Base-by-base conservation (phyloP, 2,329 filamentous ascomycete genomes). In the Diaporthe sp. region DNA sequence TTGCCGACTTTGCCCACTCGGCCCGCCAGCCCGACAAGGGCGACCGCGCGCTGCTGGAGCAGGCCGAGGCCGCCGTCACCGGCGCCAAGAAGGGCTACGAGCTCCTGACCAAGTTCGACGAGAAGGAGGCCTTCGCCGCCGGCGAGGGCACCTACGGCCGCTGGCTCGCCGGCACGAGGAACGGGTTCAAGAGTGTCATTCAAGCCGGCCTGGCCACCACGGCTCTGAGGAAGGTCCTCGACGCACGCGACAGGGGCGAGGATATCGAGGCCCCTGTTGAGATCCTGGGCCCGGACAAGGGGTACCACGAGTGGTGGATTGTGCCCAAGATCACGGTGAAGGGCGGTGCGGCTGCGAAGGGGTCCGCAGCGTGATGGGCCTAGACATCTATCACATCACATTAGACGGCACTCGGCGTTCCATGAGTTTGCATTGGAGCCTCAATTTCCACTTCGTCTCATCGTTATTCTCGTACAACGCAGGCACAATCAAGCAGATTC, bases 111-210 rank as follows among this genome's bases (percentile, higher is more conserved):
- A 90, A 87, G 80, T 83, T 92, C 75, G 82, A 84, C 7, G 85
- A 87, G 17, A 81, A 85, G 73, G 89, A 90, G 49, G 87, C 89
- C 2, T 92, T 92, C 77, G 88, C 87, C 13, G 71, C 61, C 9
- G 71, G 71, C 7, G 85, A 87, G 42, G 88, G 89, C 13, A 89
- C 88, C 60, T 88, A 93, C 79, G 89, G 89, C 15, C 88, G 90
- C 73, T 95, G 93, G 93, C 81, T 88, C 25, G 85, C 85, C 31
- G 87, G 90, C 31, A 86, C 90, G 15, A 93, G 91, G 82, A 88
- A 90, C 76, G 89, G 88, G 13, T 86, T 94, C 79, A 92, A 91
- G 80, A 91, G 93, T n/a, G 93, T 92, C 78, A 95, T 96, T 76
- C 91, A 91, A 12, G 88, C 92, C 0, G 91, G 91, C 8, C 89